These are phyloP conservation scores for Coelastrella sp. DNA, from an alignment of 139 green algal genomes.

Conservation along the genomic window DNA sequence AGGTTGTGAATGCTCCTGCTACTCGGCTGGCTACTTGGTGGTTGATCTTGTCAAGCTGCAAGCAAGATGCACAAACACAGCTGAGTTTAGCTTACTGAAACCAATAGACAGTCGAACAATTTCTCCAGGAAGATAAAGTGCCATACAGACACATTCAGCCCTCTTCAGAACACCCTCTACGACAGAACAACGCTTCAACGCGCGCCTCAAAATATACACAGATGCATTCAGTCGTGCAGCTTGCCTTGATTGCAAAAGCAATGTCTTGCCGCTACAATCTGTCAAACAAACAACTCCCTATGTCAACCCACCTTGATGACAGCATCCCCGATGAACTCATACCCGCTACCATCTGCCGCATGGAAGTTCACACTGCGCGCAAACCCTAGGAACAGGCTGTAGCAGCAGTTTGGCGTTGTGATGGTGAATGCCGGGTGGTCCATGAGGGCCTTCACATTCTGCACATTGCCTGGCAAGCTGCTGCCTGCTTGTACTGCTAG, in stretches of 20 bases:
- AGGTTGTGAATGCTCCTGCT: slow-evolving; percentile 87
- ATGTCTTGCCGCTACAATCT: too few species aligned
- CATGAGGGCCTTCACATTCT: slow-evolving; percentile 78
- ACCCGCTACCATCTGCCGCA: slow-evolving; percentile 92
- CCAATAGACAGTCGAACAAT: too few species aligned
- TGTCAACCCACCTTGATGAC: slow-evolving; percentile 77
- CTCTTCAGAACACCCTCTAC: too few species aligned
- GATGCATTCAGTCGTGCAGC: too few species aligned
- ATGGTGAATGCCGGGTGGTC: slow-evolving; percentile 90
- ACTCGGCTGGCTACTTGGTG: slow-evolving; percentile 80
- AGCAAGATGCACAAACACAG: background rate
- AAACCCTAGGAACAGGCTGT: slow-evolving; percentile 87
- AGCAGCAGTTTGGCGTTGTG: slow-evolving; percentile 95
- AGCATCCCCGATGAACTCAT: slow-evolving; percentile 92
- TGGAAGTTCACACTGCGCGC: slow-evolving; percentile 94
- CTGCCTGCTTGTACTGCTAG: slow-evolving; percentile 82
- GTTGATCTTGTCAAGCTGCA: slow-evolving; percentile 87
- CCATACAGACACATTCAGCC: too few species aligned
- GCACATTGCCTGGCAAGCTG: slow-evolving; percentile 86
- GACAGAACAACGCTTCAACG: too few species aligned
- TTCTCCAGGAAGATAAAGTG: too few species aligned
- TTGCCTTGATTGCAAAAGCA: too few species aligned
- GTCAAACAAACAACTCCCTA: too few species aligned
- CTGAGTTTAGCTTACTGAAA: too few species aligned
- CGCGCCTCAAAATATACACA: too few species aligned